phyloP scores from a whole-genome alignment of 192 early-diverging fungal species.

The Coemansia reversa region DNA sequence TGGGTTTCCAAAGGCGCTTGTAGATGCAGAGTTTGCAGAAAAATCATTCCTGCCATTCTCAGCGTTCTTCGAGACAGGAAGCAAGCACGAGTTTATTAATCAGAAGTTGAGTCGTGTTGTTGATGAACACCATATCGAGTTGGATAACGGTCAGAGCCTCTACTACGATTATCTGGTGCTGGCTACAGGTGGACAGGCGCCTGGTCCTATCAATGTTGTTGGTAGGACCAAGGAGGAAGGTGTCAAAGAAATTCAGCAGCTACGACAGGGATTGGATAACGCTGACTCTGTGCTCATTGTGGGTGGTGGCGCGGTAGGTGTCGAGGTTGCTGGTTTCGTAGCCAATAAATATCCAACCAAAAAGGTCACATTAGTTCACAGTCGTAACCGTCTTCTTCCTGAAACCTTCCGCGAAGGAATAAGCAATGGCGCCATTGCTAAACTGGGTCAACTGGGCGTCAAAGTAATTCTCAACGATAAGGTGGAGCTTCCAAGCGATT shows the following conservation, averaged over 20 bases:
- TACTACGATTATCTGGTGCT: conserved; percentile 59
- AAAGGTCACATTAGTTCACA: conserved; percentile 55
- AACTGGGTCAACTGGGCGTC: conserved; percentile 53
- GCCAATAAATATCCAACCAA: conserved; percentile 43
- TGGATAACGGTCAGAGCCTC: conserved; percentile 42
- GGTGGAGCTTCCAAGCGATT: conserved; percentile 40
- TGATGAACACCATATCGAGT: conserved; percentile 38
- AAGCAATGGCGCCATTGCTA: conserved; percentile 35
- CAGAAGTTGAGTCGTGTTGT: conserved; percentile 20
- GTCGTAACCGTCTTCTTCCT: conserved; percentile 48
- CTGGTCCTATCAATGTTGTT: conserved; percentile 42
- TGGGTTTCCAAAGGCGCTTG: conserved; percentile 53
- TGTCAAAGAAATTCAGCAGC: conserved; percentile 27
- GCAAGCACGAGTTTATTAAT: conserved; percentile 53
- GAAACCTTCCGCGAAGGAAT: conserved; percentile 50
- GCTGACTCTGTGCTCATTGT: conserved; percentile 57
- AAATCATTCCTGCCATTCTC: conserved; percentile 57
- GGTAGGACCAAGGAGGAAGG: conserved; percentile 43
- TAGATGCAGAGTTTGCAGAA: conserved; percentile 51
- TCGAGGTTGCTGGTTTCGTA: conserved; percentile 63
- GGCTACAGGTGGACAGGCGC: conserved; percentile 56
- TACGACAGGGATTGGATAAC: conserved; percentile 37
- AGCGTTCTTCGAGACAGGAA: conserved; percentile 37
- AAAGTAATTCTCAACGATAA: conserved; percentile 57
- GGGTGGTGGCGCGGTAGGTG: conserved; percentile 63